phyloP scores from a whole-genome alignment of 805 yeast genomes.

The Kodamaea kaohsiungensis region DNA sequence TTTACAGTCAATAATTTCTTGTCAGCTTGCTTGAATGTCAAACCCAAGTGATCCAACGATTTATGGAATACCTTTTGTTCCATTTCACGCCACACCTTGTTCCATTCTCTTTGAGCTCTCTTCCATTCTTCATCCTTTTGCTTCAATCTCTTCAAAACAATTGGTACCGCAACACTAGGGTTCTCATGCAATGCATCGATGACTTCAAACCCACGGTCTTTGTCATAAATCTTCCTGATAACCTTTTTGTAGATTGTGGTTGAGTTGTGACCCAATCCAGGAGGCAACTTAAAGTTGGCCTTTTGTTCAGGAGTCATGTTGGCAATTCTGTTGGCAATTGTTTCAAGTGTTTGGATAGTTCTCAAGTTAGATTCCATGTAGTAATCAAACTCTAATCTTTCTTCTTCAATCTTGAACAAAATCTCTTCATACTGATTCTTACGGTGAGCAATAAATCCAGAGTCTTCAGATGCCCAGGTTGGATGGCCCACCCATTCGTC shows the following conservation, averaged over 20 bases:
- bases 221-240: conserved; percentile 87
- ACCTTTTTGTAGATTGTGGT: conserved; percentile 91
- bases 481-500: conserved; percentile 99
- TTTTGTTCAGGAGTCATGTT: conserved; percentile 92
- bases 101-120: conserved; percentile 97
- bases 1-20: conserved; percentile 88
- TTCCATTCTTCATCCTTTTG: conserved; percentile 99
- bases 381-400: conserved; percentile 94
- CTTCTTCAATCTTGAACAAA: conserved; percentile 94
- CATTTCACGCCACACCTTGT: conserved; percentile 97
- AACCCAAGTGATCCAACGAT: conserved; percentile 91
- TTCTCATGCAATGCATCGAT: conserved; percentile 93
- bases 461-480: conserved; percentile 99
- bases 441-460: conserved; percentile 98
- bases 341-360: conserved; percentile 93
- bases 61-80: conserved; percentile 94
- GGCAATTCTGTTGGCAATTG: conserved; percentile 90
- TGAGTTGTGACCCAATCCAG: conserved; percentile 91
- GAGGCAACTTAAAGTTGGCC: conserved; percentile 80
- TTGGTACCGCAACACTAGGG: conserved; percentile 94
- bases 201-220: conserved; percentile 93
- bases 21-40: conserved; percentile 96
- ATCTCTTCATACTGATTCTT: conserved; percentile 98
- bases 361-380: conserved; percentile 93
- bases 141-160: conserved; percentile 86